phyloP scores from a whole-genome alignment of 768 basidiomycete species.

The Polyporus arcularius region DNA sequence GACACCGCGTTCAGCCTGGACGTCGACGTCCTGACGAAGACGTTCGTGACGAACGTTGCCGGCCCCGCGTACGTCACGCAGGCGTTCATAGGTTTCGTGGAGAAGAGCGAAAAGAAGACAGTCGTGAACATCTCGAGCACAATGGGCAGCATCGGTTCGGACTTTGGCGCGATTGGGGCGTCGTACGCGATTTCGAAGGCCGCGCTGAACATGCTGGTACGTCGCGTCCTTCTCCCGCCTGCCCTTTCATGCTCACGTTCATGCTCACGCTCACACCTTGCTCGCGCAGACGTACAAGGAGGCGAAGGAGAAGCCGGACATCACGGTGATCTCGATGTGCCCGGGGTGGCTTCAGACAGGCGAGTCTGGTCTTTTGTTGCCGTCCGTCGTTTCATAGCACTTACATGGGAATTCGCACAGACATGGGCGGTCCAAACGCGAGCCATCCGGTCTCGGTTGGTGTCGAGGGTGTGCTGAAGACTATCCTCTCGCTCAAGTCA shows the following conservation, averaged over 20 bases:
- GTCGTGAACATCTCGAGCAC: slow-evolving; percentile 35
- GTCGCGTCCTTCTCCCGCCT: neutral
- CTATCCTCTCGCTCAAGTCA: neutral
- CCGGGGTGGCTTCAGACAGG: slow-evolving; percentile 17
- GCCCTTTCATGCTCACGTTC: neutral
- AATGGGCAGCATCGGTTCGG: slow-evolving; percentile 32
- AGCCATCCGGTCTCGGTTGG: slow-evolving; percentile 1
- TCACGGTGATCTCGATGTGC: slow-evolving; percentile 8
- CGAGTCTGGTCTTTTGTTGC: neutral
- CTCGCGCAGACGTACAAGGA: slow-evolving; percentile 11
- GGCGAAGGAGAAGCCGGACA: slow-evolving; percentile 5
- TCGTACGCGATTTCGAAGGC: slow-evolving; percentile 39
- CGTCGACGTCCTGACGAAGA: slow-evolving; percentile 22
- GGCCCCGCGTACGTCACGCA: slow-evolving; percentile 38
- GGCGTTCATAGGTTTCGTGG: slow-evolving; percentile 34
- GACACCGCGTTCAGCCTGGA: slow-evolving; percentile 32
- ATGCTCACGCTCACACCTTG: neutral
- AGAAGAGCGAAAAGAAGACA: slow-evolving; percentile 29
- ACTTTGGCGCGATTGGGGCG: slow-evolving; percentile 25
- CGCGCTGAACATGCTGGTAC: slow-evolving; percentile 41
- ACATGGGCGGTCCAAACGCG: slow-evolving; percentile 9
- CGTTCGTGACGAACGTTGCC: slow-evolving; percentile 34
- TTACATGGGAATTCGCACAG: neutral
- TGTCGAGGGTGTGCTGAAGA: slow-evolving; percentile 2
- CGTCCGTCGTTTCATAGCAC: too few species aligned